A percentile compares a stretch with the other conserved stretches of the same genome.
Conservation (phyloP, 2,329 filamentous ascomycete species). For the Epichloe hybrida region DNA sequence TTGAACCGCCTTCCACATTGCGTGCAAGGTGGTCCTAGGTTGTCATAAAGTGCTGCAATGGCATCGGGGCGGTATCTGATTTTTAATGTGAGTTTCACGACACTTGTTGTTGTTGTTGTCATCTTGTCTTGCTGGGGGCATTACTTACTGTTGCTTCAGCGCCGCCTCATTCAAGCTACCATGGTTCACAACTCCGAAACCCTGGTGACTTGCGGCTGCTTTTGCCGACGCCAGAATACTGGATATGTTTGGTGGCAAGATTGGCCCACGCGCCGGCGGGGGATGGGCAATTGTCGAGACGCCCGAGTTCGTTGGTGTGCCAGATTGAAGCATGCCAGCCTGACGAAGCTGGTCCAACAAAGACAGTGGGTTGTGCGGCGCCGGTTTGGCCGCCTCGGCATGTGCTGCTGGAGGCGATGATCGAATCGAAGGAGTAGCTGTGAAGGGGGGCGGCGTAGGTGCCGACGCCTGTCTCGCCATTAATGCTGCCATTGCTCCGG, state of each 20-base stretch:
- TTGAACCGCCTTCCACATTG: conserved; percentile 84
- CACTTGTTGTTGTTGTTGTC: conserved; percentile 11
- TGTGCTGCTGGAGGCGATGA: conserved; percentile 34
- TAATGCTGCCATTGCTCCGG: conserved; percentile 45
- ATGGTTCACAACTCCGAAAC: conserved; percentile 28
- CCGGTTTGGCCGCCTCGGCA: conserved; percentile 21
- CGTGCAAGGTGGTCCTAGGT: conserved; percentile 73
- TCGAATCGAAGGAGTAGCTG: conserved; percentile 25
- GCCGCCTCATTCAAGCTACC: conserved; percentile 52
- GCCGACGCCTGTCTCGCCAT: conserved; percentile 38
- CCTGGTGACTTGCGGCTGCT: conserved; percentile 10
- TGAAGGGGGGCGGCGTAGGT: conserved; percentile 20
- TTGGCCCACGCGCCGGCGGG: conserved; percentile 16
- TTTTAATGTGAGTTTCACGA: conserved; percentile 6
- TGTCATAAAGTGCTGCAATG: conserved; percentile 62
- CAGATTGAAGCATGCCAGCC: conserved; percentile 48
- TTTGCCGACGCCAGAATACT: conserved; percentile 22
- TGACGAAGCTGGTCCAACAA: conserved; percentile 55
- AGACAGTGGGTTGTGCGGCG: conserved; percentile 36
- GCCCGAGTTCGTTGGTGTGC: conserved; percentile 25
- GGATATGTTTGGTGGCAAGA: conserved; percentile 22
- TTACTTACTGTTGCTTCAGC: conserved; percentile 54
- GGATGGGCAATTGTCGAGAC: conserved; percentile 19
- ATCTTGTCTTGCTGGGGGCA: conserved; percentile 3
- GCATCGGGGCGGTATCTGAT: conserved; percentile 56